A percentile compares a stretch with the other conserved stretches of the same genome.
These are phyloP conservation scores for Russula sp. DNA, from an alignment of 768 basidiomycete species.

Conservation along the genomic window DNA sequence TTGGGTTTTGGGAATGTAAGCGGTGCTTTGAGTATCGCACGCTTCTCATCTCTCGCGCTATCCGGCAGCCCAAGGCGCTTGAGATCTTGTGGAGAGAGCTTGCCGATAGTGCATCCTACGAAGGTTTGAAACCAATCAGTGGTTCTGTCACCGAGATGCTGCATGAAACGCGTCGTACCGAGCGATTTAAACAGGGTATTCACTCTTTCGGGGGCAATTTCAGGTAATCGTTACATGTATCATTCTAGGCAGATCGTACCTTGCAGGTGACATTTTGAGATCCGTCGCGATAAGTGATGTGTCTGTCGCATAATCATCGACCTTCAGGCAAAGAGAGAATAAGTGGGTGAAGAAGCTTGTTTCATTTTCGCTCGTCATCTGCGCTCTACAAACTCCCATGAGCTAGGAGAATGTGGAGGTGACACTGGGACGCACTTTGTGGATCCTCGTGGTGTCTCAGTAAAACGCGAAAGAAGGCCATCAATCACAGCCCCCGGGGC, in stretches of 20 bases:
- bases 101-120: slow-evolving; percentile 66
- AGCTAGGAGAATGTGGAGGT: neutral
- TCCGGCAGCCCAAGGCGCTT: slow-evolving; percentile 63
- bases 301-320: slow-evolving; percentile 76
- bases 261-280: slow-evolving; percentile 53
- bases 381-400: slow-evolving; percentile 22
- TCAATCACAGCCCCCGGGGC: slow-evolving; percentile 66
- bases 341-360: slow-evolving; percentile 71
- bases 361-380: slow-evolving; percentile 62
- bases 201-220: slow-evolving; percentile 37
- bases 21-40: slow-evolving; percentile 70
- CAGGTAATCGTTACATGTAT: neutral
- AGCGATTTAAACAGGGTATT: slow-evolving; percentile 71
- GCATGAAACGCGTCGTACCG: slow-evolving; percentile 35
- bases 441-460: slow-evolving; percentile 65
- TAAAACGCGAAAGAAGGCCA: slow-evolving; percentile 70
- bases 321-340: slow-evolving; percentile 71
- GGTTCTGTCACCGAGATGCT: neutral
- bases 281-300: slow-evolving; percentile 64
- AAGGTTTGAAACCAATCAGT: neutral
- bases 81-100: slow-evolving; percentile 55
- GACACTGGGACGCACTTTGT: slow-evolving; percentile 44
- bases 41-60: slow-evolving; percentile 54
- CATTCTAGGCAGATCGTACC: slow-evolving; percentile 43
- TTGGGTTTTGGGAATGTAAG: slow-evolving; percentile 73